A percentile compares a stretch with the other conserved stretches of the same genome.
These are phyloP conservation scores for Sugiyamaella lignohabitans DNA, from an alignment of 805 yeast species.

Conservation along the genomic window DNA sequence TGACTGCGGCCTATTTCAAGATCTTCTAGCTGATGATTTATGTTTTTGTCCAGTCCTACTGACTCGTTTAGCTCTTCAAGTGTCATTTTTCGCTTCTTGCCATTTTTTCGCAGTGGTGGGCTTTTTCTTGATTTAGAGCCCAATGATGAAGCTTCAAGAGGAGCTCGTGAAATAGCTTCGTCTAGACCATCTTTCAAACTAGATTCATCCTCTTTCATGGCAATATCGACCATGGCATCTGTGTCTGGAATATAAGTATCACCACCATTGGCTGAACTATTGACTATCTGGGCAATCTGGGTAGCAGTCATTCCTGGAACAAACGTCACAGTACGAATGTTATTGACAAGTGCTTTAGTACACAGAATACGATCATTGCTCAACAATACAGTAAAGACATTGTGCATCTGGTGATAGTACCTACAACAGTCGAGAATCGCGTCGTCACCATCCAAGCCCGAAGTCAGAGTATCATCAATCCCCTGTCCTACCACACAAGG, in stretches of 20 bases:
- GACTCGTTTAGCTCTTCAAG: background rate
- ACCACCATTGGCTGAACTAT: slow-evolving; percentile 32
- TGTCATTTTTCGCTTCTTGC: background rate
- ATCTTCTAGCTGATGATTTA: no score
- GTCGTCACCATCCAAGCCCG: slow-evolving; percentile 55
- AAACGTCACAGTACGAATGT: slow-evolving; percentile 46
- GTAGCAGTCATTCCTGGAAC: slow-evolving; percentile 42
- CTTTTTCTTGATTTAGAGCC: background rate
- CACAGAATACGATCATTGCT: slow-evolving; percentile 85
- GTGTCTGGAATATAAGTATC: background rate
- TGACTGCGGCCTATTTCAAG: no score
- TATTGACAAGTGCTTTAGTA: slow-evolving; percentile 64
- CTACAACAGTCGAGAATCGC: slow-evolving; percentile 80
- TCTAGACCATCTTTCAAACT: background rate
- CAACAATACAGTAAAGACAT: slow-evolving; percentile 45
- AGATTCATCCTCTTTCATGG: background rate
- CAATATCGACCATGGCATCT: slow-evolving; percentile 10
- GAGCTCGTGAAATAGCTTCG: no score
- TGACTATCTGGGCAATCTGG: slow-evolving; percentile 38
- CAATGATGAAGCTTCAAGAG: no score
- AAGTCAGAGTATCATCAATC: slow-evolving; percentile 56
- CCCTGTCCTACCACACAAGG: background rate
- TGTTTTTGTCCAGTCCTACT: background rate
- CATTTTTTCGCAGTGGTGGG: background rate
- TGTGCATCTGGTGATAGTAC: slow-evolving; percentile 42